Conservation (phyloP, 2,329 filamentous ascomycete species). For the Ophiocordyceps sinensis region DNA sequence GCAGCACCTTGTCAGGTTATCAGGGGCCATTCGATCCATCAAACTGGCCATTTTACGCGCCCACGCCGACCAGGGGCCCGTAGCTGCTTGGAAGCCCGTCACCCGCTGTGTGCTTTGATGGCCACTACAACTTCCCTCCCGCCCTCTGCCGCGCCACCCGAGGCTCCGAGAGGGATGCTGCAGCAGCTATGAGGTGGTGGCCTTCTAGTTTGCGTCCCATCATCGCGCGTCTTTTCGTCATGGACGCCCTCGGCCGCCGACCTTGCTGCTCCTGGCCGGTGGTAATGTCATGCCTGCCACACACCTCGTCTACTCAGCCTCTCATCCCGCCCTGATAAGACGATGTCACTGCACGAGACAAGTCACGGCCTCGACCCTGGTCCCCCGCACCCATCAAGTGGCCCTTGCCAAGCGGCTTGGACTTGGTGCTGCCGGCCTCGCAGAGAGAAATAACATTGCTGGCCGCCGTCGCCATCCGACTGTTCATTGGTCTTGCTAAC, state of each 20-base stretch:
- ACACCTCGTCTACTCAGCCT: not conserved
- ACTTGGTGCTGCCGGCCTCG: not conserved
- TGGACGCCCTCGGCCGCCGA: too few species aligned
- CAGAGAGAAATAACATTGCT: not conserved
- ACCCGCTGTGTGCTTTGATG: not conserved
- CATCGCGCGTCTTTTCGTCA: too few species aligned
- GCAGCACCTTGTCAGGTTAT: slow-evolving; percentile 24
- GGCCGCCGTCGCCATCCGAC: not conserved
- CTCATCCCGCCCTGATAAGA: not conserved
- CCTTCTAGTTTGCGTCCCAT: too few species aligned
- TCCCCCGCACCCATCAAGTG: not conserved
- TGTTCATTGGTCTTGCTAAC: not conserved
- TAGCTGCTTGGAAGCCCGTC: not conserved
- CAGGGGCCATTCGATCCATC: slow-evolving; percentile 28
- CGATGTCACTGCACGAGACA: not conserved
- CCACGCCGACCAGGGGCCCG: slow-evolving; percentile 25
- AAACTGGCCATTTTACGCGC: slow-evolving; percentile 37
- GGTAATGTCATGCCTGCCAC: too few species aligned
- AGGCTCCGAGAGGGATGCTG: not conserved
- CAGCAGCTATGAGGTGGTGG: not conserved
- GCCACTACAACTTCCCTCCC: not conserved
- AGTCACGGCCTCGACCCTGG: not conserved
- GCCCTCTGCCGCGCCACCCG: slow-evolving; percentile 22
- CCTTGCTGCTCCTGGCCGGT: too few species aligned
- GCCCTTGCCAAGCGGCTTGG: not conserved